phyloP scores from a whole-genome alignment of 495 filamentous ascomycete species.

The Aspergillus wentii region DNA sequence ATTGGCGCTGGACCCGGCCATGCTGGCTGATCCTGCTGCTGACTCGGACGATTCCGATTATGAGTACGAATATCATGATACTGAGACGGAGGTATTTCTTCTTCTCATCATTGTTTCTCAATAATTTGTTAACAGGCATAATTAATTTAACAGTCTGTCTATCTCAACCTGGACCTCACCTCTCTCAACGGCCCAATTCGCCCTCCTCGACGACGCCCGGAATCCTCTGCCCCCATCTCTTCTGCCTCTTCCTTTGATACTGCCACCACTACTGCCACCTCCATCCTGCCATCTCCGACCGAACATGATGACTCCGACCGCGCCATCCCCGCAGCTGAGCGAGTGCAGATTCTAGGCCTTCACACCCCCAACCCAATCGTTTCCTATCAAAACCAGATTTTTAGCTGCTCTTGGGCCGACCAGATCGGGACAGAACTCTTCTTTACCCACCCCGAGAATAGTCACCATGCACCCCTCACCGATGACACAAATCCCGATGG shows the following conservation, averaged over 20 bases:
- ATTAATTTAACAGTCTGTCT: conserved; percentile 38
- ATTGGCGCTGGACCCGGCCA: conserved; percentile 20
- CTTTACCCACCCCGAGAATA: conserved; percentile 47
- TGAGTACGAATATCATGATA: conserved; percentile 59
- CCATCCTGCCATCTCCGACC: not conserved
- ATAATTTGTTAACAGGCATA: not conserved
- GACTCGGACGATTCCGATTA: conserved; percentile 43
- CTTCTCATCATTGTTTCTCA: not conserved
- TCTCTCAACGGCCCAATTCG: conserved; percentile 38
- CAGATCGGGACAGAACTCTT: conserved; percentile 78
- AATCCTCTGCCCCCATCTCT: conserved; percentile 4
- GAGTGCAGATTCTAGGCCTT: conserved; percentile 77
- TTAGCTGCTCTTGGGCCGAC: conserved; percentile 70
- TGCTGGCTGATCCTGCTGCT: conserved; percentile 8
- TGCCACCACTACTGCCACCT: not conserved
- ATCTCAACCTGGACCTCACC: conserved; percentile 49
- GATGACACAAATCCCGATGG: not conserved
- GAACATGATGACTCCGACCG: too few species aligned
- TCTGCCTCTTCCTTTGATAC: not conserved
- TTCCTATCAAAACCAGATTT: conserved; percentile 68
- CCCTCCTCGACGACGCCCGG: conserved; percentile 25
- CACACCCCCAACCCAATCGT: conserved; percentile 68
- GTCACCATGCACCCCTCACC: not conserved
- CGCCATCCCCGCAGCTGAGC: conserved; percentile 25
- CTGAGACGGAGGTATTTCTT: conserved; percentile 48